phyloP scores from a whole-genome alignment of 2,329 filamentous ascomycete species.

The Penicillium crustosum region DNA sequence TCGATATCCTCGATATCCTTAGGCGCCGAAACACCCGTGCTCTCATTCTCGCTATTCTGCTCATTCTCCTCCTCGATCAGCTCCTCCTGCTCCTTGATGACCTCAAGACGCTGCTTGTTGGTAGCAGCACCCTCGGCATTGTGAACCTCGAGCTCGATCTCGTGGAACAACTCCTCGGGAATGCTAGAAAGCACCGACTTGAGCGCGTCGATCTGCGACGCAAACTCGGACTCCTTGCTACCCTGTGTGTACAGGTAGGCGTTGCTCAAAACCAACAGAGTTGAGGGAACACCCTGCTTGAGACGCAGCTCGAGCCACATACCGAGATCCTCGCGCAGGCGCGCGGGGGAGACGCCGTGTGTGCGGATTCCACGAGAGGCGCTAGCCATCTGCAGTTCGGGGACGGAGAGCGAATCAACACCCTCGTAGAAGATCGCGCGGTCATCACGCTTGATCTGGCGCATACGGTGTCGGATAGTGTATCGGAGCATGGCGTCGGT shows the following conservation, averaged over 20 bases:
- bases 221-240: constrained; percentile 77
- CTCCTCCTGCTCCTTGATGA: constrained; percentile 97
- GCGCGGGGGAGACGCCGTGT: constrained; percentile 83
- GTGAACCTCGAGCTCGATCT: constrained; percentile 97
- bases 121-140: constrained; percentile 94
- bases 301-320: constrained; percentile 93
- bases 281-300: constrained; percentile 93
- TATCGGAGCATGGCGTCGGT: constrained; percentile 98
- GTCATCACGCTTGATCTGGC: constrained; percentile 98
- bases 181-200: constrained; percentile 91
- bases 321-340: constrained; percentile 83
- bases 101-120: constrained; percentile 98
- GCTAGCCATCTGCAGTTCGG: constrained; percentile 88
- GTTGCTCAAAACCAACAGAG: constrained; percentile 90
- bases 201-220: constrained; percentile 87
- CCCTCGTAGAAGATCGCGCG: constrained; percentile 91
- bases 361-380: constrained; percentile 90
- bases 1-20: constrained; percentile 92
- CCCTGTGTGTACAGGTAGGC: constrained; percentile 87
- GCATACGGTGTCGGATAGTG: constrained; percentile 94
- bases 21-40: constrained; percentile 69
- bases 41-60: constrained; percentile 79
- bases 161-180: constrained; percentile 97
- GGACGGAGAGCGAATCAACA: constrained; percentile 87
- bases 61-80: constrained; percentile 96